A percentile compares a stretch with the other conserved stretches of the same genome.
Evolutionary conservation across 257 asterid species (phyloP).

Genomic region (Fraxinus americana): DNA sequence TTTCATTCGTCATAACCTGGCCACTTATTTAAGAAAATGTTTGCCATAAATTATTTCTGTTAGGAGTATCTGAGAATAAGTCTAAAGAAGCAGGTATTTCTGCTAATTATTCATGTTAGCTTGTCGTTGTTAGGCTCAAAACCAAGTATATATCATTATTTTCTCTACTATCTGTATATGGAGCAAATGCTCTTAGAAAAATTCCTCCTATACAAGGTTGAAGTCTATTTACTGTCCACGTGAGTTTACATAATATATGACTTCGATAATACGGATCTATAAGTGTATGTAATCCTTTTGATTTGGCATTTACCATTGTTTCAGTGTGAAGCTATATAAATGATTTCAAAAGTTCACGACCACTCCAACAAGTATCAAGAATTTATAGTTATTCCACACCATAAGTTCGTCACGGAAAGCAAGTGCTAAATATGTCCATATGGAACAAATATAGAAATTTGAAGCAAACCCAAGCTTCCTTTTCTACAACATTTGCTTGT

Average conservation of each 20-base stretch:
- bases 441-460: slow-evolving; percentile 1
- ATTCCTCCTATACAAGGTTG: background rate
- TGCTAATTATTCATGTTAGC: slow-evolving; percentile 15
- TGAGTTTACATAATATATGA: too few relatives aligned
- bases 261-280: too few relatives aligned
- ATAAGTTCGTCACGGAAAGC: slow-evolving; percentile 3
- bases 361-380: background rate
- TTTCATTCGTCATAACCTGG: too few relatives aligned
- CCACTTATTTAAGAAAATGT: background rate
- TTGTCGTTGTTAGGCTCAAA: slow-evolving; percentile 3
- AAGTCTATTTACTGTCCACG: background rate
- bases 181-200: background rate
- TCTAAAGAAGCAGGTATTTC: slow-evolving; percentile 10
- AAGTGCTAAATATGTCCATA: background rate
- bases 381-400: slow-evolving; percentile 16
- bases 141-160: background rate
- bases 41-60: background rate
- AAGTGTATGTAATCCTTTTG: background rate
- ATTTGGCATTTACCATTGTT: too few relatives aligned
- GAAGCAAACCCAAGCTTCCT: background rate
- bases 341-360: slow-evolving; percentile 6
- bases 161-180: background rate
- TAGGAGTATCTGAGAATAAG: slow-evolving; percentile 7
- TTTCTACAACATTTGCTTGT: background rate
- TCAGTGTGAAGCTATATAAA: background rate